phyloP scores from a whole-genome alignment of 371 early-diverging fungal species.

The Mortierella sp. region DNA sequence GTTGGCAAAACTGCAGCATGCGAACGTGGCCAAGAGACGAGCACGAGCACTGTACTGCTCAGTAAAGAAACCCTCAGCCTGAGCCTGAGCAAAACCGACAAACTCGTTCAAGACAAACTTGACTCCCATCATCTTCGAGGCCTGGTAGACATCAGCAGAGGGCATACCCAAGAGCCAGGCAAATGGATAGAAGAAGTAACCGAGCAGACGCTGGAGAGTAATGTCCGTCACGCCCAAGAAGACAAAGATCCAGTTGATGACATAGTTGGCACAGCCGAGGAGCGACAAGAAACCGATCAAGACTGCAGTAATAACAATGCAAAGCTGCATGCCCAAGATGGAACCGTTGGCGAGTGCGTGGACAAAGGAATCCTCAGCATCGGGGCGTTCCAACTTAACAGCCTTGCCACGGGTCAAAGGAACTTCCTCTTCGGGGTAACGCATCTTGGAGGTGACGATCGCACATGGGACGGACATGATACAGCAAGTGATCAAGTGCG shows the following conservation, averaged over 20 bases:
- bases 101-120: conserved; percentile 94
- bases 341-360: conserved; percentile 92
- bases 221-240: conserved; percentile 72
- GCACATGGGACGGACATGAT: conserved; percentile 93
- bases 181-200: conserved; percentile 81
- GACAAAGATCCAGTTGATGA: conserved; percentile 79
- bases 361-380: conserved; percentile 78
- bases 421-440: conserved; percentile 88
- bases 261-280: conserved; percentile 72
- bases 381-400: conserved; percentile 63
- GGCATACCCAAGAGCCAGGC: conserved; percentile 89
- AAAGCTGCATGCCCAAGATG: conserved; percentile 81
- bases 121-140: conserved; percentile 83
- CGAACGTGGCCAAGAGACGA: conserved; percentile 72
- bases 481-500: conserved; percentile 82
- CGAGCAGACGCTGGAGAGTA: conserved; percentile 75
- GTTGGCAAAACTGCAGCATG: conserved; percentile 93
- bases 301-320: conserved; percentile 79
- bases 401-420: conserved; percentile 77
- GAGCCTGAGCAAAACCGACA: conserved; percentile 68
- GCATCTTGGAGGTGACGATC: conserved; percentile 86
- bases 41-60: conserved; percentile 58
- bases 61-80: conserved; percentile 16
- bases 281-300: conserved; percentile 82
- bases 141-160: conserved; percentile 62